These are phyloP conservation scores for Rosa chinensis DNA, from an alignment of 306 rosid genomes.

Conservation along the genomic window DNA sequence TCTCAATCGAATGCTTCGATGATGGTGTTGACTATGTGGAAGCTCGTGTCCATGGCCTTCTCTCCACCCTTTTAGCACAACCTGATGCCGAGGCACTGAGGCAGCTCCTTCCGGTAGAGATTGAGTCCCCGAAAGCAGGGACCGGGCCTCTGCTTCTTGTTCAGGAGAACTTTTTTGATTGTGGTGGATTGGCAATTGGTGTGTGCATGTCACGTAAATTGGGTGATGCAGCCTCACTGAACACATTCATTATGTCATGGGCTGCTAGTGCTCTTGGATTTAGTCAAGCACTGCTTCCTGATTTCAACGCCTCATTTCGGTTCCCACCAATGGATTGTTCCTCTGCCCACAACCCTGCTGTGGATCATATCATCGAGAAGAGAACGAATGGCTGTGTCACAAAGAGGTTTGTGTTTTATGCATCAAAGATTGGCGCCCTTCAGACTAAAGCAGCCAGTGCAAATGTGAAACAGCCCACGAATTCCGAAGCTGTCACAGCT, in stretches of 20 bases:
- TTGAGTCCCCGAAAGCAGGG: constrained; percentile 5
- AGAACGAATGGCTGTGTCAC: background rate
- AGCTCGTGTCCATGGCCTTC: background rate
- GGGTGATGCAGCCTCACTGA: constrained; percentile 13
- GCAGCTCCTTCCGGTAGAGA: constrained; percentile 6
- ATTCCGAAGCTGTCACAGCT: constrained; percentile 15
- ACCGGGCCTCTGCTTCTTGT: constrained; percentile 11
- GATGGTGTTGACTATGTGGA: constrained; percentile 24
- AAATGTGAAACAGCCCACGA: constrained; percentile 3
- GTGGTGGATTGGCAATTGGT: constrained; percentile 29
- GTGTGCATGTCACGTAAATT: constrained; percentile 22
- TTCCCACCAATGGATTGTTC: constrained; percentile 5
- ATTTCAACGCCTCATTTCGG: background rate
- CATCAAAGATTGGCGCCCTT: background rate
- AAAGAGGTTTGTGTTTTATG: constrained; percentile 17
- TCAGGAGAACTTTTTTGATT: constrained; percentile 21
- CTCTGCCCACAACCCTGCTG: background rate
- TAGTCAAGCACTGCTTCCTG: background rate
- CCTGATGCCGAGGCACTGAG: constrained; percentile 5
- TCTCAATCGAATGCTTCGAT: constrained; percentile 17
- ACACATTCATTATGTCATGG: constrained; percentile 13
- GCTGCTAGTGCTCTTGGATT: background rate
- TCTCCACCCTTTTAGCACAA: constrained; percentile 9
- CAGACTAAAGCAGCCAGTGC: constrained; percentile 3
- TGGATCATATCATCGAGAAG: background rate